Evolutionary conservation across 2,329 filamentous ascomycete genomes (phyloP).

Genomic region (Pyrenophora tritici-repentis): DNA sequence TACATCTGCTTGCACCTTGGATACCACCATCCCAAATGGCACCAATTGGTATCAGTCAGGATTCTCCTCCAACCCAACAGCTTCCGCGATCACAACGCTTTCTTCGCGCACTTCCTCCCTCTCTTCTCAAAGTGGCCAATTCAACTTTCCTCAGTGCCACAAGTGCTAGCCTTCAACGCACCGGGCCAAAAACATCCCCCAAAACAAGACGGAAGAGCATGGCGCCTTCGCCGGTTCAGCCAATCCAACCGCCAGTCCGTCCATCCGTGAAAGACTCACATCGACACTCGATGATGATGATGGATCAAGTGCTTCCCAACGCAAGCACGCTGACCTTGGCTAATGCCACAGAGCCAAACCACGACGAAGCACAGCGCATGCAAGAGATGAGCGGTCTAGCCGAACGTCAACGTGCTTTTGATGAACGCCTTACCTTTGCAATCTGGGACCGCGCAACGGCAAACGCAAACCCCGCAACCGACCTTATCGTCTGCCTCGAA

Average conservation of each 20-base stretch:
- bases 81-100: constrained; percentile 92
- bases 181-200: constrained; percentile 58
- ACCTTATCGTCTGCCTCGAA: constrained; percentile 90
- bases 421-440: constrained; percentile 82
- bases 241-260: constrained; percentile 14
- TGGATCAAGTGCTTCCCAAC: constrained; percentile 54
- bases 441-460: constrained; percentile 94
- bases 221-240: constrained; percentile 19
- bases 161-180: constrained; percentile 72
- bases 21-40: constrained; percentile 75
- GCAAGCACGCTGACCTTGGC: constrained; percentile 40
- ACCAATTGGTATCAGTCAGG: constrained; percentile 65
- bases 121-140: constrained; percentile 91
- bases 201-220: constrained; percentile 42
- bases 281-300: constrained; percentile 55
- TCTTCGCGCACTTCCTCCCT: constrained; percentile 84
- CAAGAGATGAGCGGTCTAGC: constrained; percentile 64
- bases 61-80: constrained; percentile 77
- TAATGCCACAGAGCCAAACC: constrained; percentile 37
- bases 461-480: constrained; percentile 90
- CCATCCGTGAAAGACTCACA: constrained; percentile 42
- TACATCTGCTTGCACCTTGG: constrained; percentile 94
- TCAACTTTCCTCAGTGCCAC: constrained; percentile 94
- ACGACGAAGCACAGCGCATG: constrained; percentile 36
- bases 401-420: constrained; percentile 75